Base-by-base conservation (phyloP, 169 alveolate genomes). In the Babesia ovata region DNA sequence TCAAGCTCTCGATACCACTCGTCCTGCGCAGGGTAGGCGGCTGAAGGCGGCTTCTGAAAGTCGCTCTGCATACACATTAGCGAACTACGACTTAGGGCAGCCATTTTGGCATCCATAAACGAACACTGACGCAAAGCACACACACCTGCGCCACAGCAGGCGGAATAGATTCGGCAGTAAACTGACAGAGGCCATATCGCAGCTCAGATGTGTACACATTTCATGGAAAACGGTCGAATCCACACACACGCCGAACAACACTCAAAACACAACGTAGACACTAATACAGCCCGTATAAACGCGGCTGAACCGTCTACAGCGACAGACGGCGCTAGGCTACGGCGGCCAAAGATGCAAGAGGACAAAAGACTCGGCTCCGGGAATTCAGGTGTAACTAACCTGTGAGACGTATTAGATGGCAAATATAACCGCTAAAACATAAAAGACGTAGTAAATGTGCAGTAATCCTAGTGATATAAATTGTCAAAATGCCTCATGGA, bases 21-120 rank as follows among this genome's bases (percentile, higher is more conserved):
- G 17, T 52, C 66, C 57, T 52, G 63, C 22, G 0, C 48, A 7
- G 24, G 14, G 22, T 7, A 26, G 6, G 21, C 52, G 42, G 50
- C 39, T 7, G 22, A 28, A 13, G 62, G 17, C 24, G 24, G 3
- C 24, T 53, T 13, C 12, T 39, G 16, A 33, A 9, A 54, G 48
- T 67, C 76, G 53, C 76, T 67, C 76, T 67, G 76, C 36, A 26
- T 4, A 59, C 59, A 67, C 76, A 67, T 67, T 0, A 67, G 76
- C 16, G 76, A 67, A 67, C 66, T 67, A 22, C 76, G 76, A 67
- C 76, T 67, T 3, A 26, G 28, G 24, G 76, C 76, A 63, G 53
- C 76, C 76, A 67, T 67, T 33, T 6, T 67, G 19, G 0, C 17
- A n/a, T 26, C 24, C 14, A 36, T 6, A 14, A 49, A 16, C 2